phyloP scores from a whole-genome alignment of 306 rosid genomes.

The Trifolium repens region DNA sequence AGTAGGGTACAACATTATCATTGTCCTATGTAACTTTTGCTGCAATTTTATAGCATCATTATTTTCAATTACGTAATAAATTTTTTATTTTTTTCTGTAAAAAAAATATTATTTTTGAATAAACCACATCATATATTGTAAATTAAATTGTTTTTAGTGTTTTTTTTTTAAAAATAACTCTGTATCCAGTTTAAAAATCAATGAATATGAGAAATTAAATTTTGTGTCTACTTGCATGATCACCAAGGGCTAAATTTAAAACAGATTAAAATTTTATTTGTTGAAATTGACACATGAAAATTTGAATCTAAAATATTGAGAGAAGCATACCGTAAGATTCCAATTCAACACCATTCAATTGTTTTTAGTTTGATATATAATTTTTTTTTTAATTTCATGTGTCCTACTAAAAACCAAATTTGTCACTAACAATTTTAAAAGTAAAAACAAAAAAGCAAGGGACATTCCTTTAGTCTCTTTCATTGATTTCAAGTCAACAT shows the following conservation, averaged over 20 bases:
- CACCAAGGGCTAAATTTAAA: too few species aligned
- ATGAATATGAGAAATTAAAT: too few species aligned
- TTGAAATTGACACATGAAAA: too few species aligned
- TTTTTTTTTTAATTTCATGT: constrained; percentile 17
- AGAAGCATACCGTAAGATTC: too few species aligned
- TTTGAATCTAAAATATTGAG: too few species aligned
- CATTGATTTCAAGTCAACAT: constrained; percentile 49
- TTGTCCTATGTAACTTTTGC: neutral
- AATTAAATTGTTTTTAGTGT: neutral
- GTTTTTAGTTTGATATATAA: neutral
- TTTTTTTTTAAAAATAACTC: too few species aligned
- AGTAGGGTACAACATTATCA: neutral
- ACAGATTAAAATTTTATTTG: too few species aligned
- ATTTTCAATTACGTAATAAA: neutral
- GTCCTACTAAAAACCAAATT: constrained; percentile 19
- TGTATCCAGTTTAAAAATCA: too few species aligned
- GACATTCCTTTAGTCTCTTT: constrained; percentile 60
- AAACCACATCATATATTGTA: neutral
- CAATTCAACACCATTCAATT: too few species aligned
- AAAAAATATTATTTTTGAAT: too few species aligned
- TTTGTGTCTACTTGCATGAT: too few species aligned
- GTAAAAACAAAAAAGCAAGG: constrained; percentile 33
- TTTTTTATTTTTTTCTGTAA: too few species aligned
- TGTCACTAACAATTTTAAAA: constrained; percentile 21
- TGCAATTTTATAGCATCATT: neutral